Percentiles rank a stretch among this genome's conserved stretches.
Evolutionary conservation across 1,139 yeast genomes (phyloP).

Genomic region (Chernovozyma aurita): DNA sequence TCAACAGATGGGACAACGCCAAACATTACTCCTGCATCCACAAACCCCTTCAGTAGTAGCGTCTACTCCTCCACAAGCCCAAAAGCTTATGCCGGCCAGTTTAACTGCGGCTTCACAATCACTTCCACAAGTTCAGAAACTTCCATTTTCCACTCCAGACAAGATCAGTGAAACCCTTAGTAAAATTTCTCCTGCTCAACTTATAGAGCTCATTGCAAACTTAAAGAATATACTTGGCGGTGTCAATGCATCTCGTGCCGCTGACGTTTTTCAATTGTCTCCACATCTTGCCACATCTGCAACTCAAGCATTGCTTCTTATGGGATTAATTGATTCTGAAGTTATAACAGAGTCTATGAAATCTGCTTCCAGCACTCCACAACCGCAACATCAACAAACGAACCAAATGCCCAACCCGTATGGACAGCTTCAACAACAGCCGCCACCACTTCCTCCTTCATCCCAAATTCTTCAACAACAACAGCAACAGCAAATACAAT

Average conservation of each 20-base stretch:
- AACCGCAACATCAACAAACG: slow-evolving; percentile 15
- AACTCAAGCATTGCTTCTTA: slow-evolving; percentile 67
- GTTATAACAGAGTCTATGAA: slow-evolving; percentile 50
- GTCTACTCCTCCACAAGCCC: slow-evolving; percentile 7
- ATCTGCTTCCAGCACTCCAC: slow-evolving; percentile 18
- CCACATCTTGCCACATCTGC: slow-evolving; percentile 61
- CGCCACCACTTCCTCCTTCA: slow-evolving; percentile 9
- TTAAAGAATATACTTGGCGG: slow-evolving; percentile 50
- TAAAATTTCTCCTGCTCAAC: slow-evolving; percentile 62
- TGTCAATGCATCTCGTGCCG: slow-evolving; percentile 47
- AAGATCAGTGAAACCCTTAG: slow-evolving; percentile 52
- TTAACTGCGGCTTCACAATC: slow-evolving; percentile 46
- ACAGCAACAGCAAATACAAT: slow-evolving; percentile 4
- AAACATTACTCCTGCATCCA: slow-evolving; percentile 7
- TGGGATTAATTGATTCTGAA: slow-evolving; percentile 69
- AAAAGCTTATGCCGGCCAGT: slow-evolving; percentile 34
- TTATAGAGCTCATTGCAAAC: slow-evolving; percentile 63
- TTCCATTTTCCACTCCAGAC: slow-evolving; percentile 46
- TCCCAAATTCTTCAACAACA: slow-evolving; percentile 6
- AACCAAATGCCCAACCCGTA: slow-evolving; percentile 8
- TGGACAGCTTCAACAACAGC: slow-evolving; percentile 9
- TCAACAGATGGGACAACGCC: neutral
- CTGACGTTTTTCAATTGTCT: slow-evolving; percentile 49
- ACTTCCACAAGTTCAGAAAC: slow-evolving; percentile 44
- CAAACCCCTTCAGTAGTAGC: neutral